Conservation (phyloP, 2,329 filamentous ascomycete genomes). For the Aureobasidium namibiae region DNA sequence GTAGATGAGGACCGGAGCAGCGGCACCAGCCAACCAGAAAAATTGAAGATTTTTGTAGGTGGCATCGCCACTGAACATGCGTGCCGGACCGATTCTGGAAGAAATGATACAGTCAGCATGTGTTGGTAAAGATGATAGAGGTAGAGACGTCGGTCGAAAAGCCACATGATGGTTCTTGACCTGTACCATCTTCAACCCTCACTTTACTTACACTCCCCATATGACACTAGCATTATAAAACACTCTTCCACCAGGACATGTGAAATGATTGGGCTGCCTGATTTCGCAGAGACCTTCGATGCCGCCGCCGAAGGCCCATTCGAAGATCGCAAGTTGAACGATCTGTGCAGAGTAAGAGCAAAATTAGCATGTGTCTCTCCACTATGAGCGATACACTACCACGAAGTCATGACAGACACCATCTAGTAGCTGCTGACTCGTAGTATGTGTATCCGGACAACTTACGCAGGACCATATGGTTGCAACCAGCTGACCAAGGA, state of each 20-base stretch:
- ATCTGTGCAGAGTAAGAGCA: no score
- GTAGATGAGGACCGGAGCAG: slow-evolving; percentile 69
- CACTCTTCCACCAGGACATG: slow-evolving; percentile 82
- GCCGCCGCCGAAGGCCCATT: slow-evolving; percentile 45
- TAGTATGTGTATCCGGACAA: no score
- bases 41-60: slow-evolving; percentile 60
- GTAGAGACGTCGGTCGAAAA: no score
- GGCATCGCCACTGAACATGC: slow-evolving; percentile 71
- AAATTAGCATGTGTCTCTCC: no score
- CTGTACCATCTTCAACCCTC: no score
- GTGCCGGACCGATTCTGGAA: slow-evolving; percentile 39
- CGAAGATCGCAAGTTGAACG: slow-evolving; percentile 73
- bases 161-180: no score
- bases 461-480: slow-evolving; percentile 34
- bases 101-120: no score
- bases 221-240: slow-evolving; percentile 67
- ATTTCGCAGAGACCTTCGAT: slow-evolving; percentile 67
- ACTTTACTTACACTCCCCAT: slow-evolving; percentile 31
- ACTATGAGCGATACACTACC: no score
- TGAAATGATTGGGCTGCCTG: slow-evolving; percentile 77
- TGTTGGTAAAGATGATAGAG: no score
- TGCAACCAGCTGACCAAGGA: slow-evolving; percentile 65
- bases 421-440: no score
- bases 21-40: slow-evolving; percentile 65
- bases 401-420: no score